phyloP scores from a whole-genome alignment of 2,329 filamentous ascomycete genomes.

The Beauveria australis region DNA sequence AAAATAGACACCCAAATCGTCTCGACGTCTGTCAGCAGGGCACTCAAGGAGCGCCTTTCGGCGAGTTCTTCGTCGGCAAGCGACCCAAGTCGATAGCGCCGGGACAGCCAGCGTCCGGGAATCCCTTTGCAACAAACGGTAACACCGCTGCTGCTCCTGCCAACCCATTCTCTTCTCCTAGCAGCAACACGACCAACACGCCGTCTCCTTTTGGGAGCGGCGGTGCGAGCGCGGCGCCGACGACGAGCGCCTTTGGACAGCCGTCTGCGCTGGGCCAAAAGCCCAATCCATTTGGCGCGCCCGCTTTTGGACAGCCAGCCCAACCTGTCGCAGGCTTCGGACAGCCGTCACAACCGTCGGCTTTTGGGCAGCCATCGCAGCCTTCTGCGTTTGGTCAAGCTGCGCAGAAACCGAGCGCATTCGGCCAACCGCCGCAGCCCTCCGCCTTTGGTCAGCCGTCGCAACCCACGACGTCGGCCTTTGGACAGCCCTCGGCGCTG shows the following conservation, averaged over 20 bases:
- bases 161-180: conserved; percentile 34
- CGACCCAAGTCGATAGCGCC: conserved; percentile 19
- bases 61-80: conserved; percentile 36
- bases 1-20: conserved; percentile 68
- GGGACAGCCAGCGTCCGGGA: conserved; percentile 20
- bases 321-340: conserved; percentile 16
- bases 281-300: conserved; percentile 21
- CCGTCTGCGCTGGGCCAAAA: conserved; percentile 24
- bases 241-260: conserved; percentile 34
- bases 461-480: conserved; percentile 26
- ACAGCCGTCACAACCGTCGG: conserved; percentile 15
- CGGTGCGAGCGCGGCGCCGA: conserved; percentile 6
- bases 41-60: conserved; percentile 34
- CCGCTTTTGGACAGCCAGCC: conserved; percentile 28
- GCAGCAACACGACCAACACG: conserved; percentile 12
- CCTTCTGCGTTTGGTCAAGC: conserved; percentile 29
- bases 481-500: conserved; percentile 29
- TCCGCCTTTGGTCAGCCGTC: conserved; percentile 22
- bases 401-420: conserved; percentile 16
- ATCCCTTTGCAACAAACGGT: conserved; percentile 32
- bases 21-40: conserved; percentile 51
- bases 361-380: conserved; percentile 19
- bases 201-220: conserved; percentile 24
- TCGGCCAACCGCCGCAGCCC: conserved; percentile 28
- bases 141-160: conserved; percentile 10